Evolutionary conservation across 73 alveolate genomes (phyloP), one percentile per base, ranked within the genome.

Genomic region (Stentor roeselii): DNA sequence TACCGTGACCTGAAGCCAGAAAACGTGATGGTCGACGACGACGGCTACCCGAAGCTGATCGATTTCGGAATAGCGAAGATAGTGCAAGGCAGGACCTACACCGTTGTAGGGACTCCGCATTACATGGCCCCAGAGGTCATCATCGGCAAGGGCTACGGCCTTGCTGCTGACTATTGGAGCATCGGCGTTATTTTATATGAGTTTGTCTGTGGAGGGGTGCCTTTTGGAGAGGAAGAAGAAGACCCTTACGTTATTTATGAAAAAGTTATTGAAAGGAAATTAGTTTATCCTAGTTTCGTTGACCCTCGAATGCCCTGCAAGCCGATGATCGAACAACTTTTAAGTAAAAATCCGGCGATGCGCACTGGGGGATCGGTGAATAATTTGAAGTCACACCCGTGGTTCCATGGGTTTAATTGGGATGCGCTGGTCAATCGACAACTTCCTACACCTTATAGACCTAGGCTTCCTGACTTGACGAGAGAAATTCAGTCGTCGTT

Each of bases 211-310:
- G 97, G 97, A 11, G 87, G 90, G 59, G 94, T 92, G 14, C 97
- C 97, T 0, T 92, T 86, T 75, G 97, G 95, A 38, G 97, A 92
- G 85, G 95, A 92, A n/a, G 92, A 84, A n/a, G 94, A 92, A 36
- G 97, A 92, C 75, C 97, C 97, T 50, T 87, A 90, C 85, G 95
- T 86, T 50, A 88, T 92, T 83, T 92, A 92, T 92, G 93, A 88
- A 84, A 93, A 92, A 31, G 91, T 92, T 11, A 42, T 74, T 14
- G 83, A 90, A 50, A 90, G 87, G 75, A 84, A 88, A 11, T 59
- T 92, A 58, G 74, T 42, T 41, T 92, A 82, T 91, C 97, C 97
- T 59, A 83, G 84, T 74, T 92, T 86, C 86, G 86, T 92, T 60
- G 84, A 78, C 75, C 87, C 82, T 40, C 94, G 84, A 37, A 77